Evolutionary conservation across 164 flowering plant species (phyloP).

Genomic region (Magnolia officinalis): DNA sequence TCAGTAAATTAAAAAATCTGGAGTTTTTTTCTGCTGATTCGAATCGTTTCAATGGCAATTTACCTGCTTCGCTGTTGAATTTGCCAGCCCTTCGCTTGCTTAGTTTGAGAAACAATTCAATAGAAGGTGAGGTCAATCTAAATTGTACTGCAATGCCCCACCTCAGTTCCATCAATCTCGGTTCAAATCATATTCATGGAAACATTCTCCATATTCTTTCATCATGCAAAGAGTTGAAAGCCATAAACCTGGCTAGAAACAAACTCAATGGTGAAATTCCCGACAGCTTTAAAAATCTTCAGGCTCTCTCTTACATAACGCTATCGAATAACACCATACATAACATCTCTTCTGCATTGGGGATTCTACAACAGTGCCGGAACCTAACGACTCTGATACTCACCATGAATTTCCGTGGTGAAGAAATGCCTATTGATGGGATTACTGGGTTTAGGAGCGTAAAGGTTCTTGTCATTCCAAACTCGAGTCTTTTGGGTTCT

Average conservation of each 20-base stretch:
- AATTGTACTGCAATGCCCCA: conserved; percentile 10
- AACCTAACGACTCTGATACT: conserved; percentile 23
- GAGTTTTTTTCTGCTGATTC: conserved; percentile 50
- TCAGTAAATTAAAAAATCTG: conserved; percentile 43
- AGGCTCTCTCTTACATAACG: conserved; percentile 20
- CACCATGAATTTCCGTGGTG: conserved; percentile 12
- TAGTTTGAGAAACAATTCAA: conserved; percentile 73
- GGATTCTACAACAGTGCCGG: conserved; percentile 16
- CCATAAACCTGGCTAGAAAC: conserved; percentile 19
- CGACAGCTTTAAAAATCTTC: conserved; percentile 13
- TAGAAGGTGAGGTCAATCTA: conserved; percentile 35
- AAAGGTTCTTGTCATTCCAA: background rate
- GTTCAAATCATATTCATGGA: conserved; percentile 18
- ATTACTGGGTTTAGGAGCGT: background rate
- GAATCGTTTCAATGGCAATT: conserved; percentile 56
- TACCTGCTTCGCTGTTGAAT: conserved; percentile 49
- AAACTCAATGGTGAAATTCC: conserved; percentile 21
- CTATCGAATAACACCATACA: conserved; percentile 16
- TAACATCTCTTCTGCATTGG: conserved; percentile 19
- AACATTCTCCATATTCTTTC: conserved; percentile 16
- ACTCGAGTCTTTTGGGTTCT: background rate
- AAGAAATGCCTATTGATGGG: background rate
- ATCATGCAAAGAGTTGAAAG: conserved; percentile 17
- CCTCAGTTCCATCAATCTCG: conserved; percentile 15
- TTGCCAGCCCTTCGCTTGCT: conserved; percentile 53